A percentile compares a stretch with the other conserved stretches of the same genome.
Evolutionary conservation across 805 yeast species (phyloP).

Genomic region (Pichia pseudocactophila): DNA sequence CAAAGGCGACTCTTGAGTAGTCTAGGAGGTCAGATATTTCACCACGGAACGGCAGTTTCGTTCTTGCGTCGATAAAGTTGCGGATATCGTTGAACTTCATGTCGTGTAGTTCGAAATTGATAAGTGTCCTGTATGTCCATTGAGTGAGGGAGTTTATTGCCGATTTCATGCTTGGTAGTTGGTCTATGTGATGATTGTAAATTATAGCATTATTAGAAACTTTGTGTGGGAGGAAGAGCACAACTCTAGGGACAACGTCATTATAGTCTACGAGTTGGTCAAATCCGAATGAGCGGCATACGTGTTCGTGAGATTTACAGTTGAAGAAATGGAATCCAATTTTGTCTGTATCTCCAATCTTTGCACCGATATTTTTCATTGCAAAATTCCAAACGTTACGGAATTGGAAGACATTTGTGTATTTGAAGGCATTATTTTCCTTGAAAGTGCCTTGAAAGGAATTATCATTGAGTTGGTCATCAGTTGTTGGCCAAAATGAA

Average conservation of each 20-base stretch:
- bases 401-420: slow-evolving; percentile 43
- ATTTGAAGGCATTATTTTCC: slow-evolving; percentile 30
- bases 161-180: slow-evolving; percentile 1
- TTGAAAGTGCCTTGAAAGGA: slow-evolving; percentile 28
- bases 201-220: slow-evolving; percentile 39
- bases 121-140: slow-evolving; percentile 36
- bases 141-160: slow-evolving; percentile 27
- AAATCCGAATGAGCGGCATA: slow-evolving; percentile 48
- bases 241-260: slow-evolving; percentile 18
- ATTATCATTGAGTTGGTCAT: slow-evolving; percentile 29
- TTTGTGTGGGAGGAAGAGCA: slow-evolving; percentile 44
- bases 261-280: slow-evolving; percentile 21
- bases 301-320: slow-evolving; percentile 39
- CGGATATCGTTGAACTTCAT: slow-evolving; percentile 7
- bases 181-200: slow-evolving; percentile 20
- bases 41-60: slow-evolving; percentile 7
- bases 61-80: slow-evolving; percentile 3
- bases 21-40: slow-evolving; percentile 21
- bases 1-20: slow-evolving; percentile 40
- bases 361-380: slow-evolving; percentile 35
- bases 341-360: slow-evolving; percentile 8
- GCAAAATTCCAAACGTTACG: slow-evolving; percentile 51
- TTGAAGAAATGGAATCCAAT: slow-evolving; percentile 44
- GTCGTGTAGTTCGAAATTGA: slow-evolving; percentile 6
- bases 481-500: slow-evolving; percentile 57